A percentile compares a stretch with the other conserved stretches of the same genome.
Conservation (phyloP, 2,329 filamentous ascomycete genomes). For the Fusarium ramigenum region DNA sequence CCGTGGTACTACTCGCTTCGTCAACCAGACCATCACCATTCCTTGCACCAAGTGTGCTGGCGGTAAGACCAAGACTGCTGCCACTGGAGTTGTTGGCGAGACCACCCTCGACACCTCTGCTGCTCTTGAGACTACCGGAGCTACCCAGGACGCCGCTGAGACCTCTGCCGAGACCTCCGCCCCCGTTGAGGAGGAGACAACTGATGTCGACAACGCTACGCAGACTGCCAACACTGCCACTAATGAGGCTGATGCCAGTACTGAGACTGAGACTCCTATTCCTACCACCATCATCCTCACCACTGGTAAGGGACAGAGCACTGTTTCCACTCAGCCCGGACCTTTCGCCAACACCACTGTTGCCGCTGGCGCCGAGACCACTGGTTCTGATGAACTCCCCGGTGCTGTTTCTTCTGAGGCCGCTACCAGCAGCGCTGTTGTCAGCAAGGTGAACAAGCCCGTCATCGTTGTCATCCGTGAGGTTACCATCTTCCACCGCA, state of each 20-base stretch:
- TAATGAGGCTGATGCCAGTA: constrained; percentile 18
- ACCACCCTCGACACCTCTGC: constrained; percentile 14
- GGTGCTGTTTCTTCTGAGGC: constrained; percentile 12
- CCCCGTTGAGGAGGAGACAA: constrained; percentile 21
- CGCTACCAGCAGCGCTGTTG: constrained; percentile 25
- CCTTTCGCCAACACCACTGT: constrained; percentile 33
- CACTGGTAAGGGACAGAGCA: constrained; percentile 25
- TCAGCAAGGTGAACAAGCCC: constrained; percentile 31
- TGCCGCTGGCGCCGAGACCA: constrained; percentile 11
- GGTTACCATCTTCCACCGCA: constrained; percentile 38
- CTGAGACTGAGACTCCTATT: constrained; percentile 12
- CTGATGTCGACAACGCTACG: constrained; percentile 15
- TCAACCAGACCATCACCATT: constrained; percentile 33
- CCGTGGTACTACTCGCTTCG: constrained; percentile 27
- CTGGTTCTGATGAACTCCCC: constrained; percentile 11
- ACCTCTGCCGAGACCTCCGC: constrained; percentile 15
- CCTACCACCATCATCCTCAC: constrained; percentile 31
- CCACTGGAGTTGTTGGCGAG: constrained; percentile 6
- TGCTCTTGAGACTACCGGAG: constrained; percentile 13
- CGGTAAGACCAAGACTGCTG: constrained; percentile 16
- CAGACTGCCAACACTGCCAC: constrained; percentile 25
- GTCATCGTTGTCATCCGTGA: constrained; percentile 36
- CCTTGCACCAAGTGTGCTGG: constrained; percentile 31
- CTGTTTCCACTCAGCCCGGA: constrained; percentile 19
- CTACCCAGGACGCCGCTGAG: constrained; percentile 2